Conservation (phyloP, 805 yeast species). For the Candida quercuum region DNA sequence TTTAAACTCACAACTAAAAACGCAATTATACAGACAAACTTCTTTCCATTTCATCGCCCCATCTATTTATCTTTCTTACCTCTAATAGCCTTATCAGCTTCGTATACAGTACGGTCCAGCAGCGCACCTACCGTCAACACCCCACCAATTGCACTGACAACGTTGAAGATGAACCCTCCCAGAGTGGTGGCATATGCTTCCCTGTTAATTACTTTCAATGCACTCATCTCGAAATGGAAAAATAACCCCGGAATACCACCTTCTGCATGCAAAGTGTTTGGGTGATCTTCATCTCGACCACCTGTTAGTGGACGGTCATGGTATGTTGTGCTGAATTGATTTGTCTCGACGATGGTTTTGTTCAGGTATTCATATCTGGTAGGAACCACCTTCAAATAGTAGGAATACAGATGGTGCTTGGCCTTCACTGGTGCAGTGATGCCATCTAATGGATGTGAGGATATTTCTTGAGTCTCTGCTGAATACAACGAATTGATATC, state of each 20-base stretch:
- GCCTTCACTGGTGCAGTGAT: slow-evolving; percentile 32
- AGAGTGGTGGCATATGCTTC: slow-evolving; percentile 66
- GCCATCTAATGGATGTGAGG: slow-evolving; percentile 69
- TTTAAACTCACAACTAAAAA: no score
- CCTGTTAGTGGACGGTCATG: slow-evolving; percentile 85
- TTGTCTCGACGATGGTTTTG: slow-evolving; percentile 58
- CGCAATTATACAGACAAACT: no score
- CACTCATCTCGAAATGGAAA: slow-evolving; percentile 86
- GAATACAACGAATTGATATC: slow-evolving; percentile 31
- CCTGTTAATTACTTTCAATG: slow-evolving; percentile 82
- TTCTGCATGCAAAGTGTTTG: slow-evolving; percentile 69
- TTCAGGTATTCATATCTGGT: slow-evolving; percentile 74
- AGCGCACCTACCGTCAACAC: slow-evolving; percentile 89
- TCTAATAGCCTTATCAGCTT: slow-evolving; percentile 72
- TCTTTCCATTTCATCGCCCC: neutral
- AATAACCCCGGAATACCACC: slow-evolving; percentile 93
- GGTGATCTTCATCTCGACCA: slow-evolving; percentile 89
- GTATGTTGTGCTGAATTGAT: slow-evolving; percentile 83
- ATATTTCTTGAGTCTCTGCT: slow-evolving; percentile 26
- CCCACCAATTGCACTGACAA: slow-evolving; percentile 88
- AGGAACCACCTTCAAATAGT: slow-evolving; percentile 85
- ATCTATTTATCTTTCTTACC: slow-evolving; percentile 52
- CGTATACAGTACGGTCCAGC: slow-evolving; percentile 82
- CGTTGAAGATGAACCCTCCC: slow-evolving; percentile 77
- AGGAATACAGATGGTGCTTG: slow-evolving; percentile 63